Evolutionary conservation across 306 rosid genomes (phyloP).

Genomic region (Cyamopsis tetragonoloba): DNA sequence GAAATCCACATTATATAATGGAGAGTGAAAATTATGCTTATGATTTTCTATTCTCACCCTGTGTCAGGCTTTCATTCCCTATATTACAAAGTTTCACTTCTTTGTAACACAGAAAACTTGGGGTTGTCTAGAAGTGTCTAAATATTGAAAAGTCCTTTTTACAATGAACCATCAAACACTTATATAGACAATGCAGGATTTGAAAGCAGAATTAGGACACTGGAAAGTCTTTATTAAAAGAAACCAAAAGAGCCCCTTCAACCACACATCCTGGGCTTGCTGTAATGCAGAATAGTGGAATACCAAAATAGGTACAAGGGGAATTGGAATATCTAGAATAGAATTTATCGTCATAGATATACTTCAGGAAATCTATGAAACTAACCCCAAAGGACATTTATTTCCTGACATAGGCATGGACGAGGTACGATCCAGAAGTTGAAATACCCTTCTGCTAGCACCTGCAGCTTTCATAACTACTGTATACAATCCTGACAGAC

Average conservation of each 20-base stretch:
- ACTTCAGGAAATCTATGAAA: conserved; percentile 19
- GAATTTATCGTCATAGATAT: not conserved
- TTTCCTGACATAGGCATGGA: conserved; percentile 64
- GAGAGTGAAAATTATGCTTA: conserved; percentile 14
- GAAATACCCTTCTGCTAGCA: conserved; percentile 84
- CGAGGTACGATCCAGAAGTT: conserved; percentile 69
- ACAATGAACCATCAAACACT: not conserved
- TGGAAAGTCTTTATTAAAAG: not conserved
- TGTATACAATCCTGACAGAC: conserved; percentile 69
- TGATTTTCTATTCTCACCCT: not conserved
- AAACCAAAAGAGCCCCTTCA: conserved; percentile 8
- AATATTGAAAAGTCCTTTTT: not conserved
- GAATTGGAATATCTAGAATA: not conserved
- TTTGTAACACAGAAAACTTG: not conserved
- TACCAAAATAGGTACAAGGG: not conserved
- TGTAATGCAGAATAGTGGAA: not conserved
- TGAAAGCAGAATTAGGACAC: not conserved
- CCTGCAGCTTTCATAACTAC: conserved; percentile 84
- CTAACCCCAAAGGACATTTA: conserved; percentile 71
- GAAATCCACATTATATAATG: conserved; percentile 6
- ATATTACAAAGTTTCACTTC: conserved; percentile 20
- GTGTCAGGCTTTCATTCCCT: not conserved
- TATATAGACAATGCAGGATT: not conserved
- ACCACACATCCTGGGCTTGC: not conserved
- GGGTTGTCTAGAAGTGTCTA: not conserved